Conservation (phyloP, 2,329 filamentous ascomycete genomes). For the Rhynchosporium agropyri region DNA sequence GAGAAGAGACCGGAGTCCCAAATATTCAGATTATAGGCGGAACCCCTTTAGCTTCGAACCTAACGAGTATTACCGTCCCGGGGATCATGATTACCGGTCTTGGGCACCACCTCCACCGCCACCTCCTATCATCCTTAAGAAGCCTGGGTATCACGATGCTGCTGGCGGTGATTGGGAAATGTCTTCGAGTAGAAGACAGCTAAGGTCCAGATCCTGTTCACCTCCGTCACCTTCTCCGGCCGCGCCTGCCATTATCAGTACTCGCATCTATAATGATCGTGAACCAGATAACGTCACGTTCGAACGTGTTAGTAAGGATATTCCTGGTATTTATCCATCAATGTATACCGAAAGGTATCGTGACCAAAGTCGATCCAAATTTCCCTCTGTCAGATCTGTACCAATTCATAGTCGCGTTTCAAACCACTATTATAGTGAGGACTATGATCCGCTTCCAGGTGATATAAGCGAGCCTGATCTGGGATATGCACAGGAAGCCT, state of each 20-base stretch:
- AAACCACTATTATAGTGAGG: conserved; percentile 2
- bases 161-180: neutral
- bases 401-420: neutral
- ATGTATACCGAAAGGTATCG: neutral
- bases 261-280: conserved; percentile 2
- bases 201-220: neutral
- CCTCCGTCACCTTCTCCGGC: neutral
- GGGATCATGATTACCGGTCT: neutral
- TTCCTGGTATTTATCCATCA: neutral
- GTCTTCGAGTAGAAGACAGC: neutral
- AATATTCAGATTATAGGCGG: neutral
- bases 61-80: neutral
- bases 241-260: conserved; percentile 4
- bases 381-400: neutral
- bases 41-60: neutral
- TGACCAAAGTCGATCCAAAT: neutral
- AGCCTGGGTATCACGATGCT: conserved; percentile 5
- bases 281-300: neutral
- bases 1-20: neutral
- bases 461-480: conserved; percentile 5
- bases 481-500: conserved; percentile 6
- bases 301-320: neutral
- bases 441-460: neutral
- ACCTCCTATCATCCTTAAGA: conserved; percentile 11
- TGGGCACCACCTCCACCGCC: neutral